Percentiles rank a stretch among this genome's conserved stretches.
These are phyloP conservation scores for Naematelia encephala DNA, from an alignment of 768 basidiomycete genomes.

Conservation along the genomic window DNA sequence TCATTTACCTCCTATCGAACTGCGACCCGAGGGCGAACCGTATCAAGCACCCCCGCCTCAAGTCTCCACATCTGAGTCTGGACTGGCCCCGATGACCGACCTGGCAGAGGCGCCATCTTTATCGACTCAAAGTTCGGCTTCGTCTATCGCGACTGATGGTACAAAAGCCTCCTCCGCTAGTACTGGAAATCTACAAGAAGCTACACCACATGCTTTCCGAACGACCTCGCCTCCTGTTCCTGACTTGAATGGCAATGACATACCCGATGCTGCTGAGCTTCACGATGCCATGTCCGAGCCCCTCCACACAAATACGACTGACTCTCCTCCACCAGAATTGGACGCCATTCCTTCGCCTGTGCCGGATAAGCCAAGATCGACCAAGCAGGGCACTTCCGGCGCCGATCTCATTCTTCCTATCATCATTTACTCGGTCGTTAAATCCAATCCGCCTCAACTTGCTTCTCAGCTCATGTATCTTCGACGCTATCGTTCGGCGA, in stretches of 20 bases:
- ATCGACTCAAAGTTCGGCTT: not conserved
- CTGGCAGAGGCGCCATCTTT: not conserved
- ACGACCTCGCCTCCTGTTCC: conserved; percentile 24
- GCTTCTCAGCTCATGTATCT: conserved; percentile 62
- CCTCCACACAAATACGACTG: conserved; percentile 28
- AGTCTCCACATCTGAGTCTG: not conserved
- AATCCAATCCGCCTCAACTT: conserved; percentile 79
- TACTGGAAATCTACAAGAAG: not conserved
- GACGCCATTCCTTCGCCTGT: not conserved
- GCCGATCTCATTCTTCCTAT: conserved; percentile 89
- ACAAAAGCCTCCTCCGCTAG: not conserved
- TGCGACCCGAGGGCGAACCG: conserved; percentile 62
- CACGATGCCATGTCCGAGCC: conserved; percentile 47
- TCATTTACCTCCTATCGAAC: conserved; percentile 64
- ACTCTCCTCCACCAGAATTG: not conserved
- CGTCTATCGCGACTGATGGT: not conserved
- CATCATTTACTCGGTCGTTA: conserved; percentile 90
- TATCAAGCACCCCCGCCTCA: conserved; percentile 17
- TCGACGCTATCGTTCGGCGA: conserved; percentile 59
- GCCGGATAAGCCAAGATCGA: not conserved
- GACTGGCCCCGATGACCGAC: not conserved
- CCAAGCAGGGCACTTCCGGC: conserved; percentile 32
- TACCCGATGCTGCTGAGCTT: conserved; percentile 19
- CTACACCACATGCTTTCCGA: conserved; percentile 13
- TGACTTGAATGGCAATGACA: conserved; percentile 14